These are phyloP conservation scores for Fusarium setosum DNA, from an alignment of 2,329 filamentous ascomycete genomes.

Conservation along the genomic window DNA sequence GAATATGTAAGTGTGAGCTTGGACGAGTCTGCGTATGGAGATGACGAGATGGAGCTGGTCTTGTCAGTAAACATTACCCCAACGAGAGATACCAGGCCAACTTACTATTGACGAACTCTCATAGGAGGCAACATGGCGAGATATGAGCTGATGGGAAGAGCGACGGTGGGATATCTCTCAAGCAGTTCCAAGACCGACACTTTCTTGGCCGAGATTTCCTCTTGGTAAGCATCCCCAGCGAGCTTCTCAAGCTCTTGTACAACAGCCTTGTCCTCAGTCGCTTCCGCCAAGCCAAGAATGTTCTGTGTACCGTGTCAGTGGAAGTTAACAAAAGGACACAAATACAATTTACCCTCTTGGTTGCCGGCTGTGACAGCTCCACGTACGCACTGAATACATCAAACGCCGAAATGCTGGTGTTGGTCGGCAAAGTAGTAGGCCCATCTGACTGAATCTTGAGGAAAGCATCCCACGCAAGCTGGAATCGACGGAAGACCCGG, in stretches of 20 bases:
- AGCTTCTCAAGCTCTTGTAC: conserved; percentile 59
- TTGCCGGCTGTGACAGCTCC: conserved; percentile 78
- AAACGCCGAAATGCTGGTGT: conserved; percentile 67
- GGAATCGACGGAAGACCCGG: conserved; percentile 73
- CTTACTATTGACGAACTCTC: conserved; percentile 77
- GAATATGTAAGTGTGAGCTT: conserved; percentile 75
- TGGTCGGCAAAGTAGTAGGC: conserved; percentile 65
- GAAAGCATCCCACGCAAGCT: conserved; percentile 75
- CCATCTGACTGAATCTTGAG: conserved; percentile 68
- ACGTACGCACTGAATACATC: conserved; percentile 77
- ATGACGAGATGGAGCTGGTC: conserved; percentile 76
- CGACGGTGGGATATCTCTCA: conserved; percentile 68
- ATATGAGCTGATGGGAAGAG: conserved; percentile 74
- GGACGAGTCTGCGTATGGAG: conserved; percentile 68
- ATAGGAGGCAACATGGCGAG: conserved; percentile 80
- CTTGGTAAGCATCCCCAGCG: conserved; percentile 58
- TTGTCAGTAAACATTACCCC: neutral
- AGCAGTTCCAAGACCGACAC: conserved; percentile 77
- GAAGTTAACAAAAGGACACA: neutral
- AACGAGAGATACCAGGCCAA: neutral
- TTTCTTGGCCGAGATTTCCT: conserved; percentile 65
- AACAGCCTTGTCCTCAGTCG: conserved; percentile 58
- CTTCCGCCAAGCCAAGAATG: conserved; percentile 58
- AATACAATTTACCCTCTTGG: conserved; percentile 64
- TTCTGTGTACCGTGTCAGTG: conserved; percentile 43